Evolutionary conservation across 1,284 basidiomycete genomes (phyloP).

Genomic region (Macrocybe sp.): DNA sequence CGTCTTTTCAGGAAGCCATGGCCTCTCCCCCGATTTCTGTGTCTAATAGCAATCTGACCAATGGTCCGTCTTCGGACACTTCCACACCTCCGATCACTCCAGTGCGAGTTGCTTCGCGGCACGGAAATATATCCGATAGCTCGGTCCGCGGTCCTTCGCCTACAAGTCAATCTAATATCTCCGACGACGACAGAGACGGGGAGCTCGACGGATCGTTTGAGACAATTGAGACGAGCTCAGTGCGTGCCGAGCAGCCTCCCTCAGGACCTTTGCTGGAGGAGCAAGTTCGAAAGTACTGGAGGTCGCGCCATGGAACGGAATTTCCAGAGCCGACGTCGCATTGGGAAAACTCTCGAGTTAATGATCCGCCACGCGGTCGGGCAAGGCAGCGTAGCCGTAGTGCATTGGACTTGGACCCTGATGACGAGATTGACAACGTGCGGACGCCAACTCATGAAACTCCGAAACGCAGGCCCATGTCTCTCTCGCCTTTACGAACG

Average conservation of each 20-base stretch:
- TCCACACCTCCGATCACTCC: constrained; percentile 1
- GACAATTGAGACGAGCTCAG: constrained; percentile 26
- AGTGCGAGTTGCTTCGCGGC: too few relatives aligned
- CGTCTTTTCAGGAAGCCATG: constrained; percentile 54
- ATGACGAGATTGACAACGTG: constrained; percentile 13
- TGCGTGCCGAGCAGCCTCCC: constrained; percentile 8
- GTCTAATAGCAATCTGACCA: constrained; percentile 25
- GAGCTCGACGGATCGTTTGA: constrained; percentile 32
- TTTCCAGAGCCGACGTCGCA: constrained; percentile 13
- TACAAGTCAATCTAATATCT: too few relatives aligned
- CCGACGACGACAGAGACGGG: constrained; percentile 15
- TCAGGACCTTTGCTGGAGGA: constrained; percentile 14
- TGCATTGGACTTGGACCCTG: constrained; percentile 14
- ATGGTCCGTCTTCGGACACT: constrained; percentile 6
- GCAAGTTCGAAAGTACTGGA: constrained; percentile 22
- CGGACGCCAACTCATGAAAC: constrained; percentile 13
- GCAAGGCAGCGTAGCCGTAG: too few relatives aligned
- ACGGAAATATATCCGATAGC: too few relatives aligned
- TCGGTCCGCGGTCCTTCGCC: too few relatives aligned
- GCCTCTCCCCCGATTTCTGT: constrained; percentile 26
- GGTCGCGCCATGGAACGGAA: constrained; percentile 22
- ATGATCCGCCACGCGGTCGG: too few relatives aligned
- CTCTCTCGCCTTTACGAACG: constrained; percentile 37
- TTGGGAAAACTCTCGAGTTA: too few relatives aligned
- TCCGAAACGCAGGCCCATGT: constrained; percentile 29